phyloP scores from a whole-genome alignment of 2,329 filamentous ascomycete genomes.

The Colletotrichum spinosum region DNA sequence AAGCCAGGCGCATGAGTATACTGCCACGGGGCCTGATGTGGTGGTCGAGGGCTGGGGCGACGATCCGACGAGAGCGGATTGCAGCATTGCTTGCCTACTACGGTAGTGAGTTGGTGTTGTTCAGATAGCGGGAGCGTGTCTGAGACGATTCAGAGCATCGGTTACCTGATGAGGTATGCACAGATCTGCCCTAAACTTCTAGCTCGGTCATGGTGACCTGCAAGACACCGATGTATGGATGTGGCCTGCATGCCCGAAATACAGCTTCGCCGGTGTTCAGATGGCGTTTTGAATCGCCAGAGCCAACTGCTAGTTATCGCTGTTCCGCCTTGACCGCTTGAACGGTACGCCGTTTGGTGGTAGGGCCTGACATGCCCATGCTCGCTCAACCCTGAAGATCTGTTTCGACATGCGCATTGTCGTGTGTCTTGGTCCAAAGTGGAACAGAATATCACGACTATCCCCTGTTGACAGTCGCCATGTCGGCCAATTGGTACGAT shows the following conservation, averaged over 20 bases:
- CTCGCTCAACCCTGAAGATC: too few relatives aligned
- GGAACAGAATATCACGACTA: too few relatives aligned
- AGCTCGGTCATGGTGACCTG: neutral
- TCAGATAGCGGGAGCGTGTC: too few relatives aligned
- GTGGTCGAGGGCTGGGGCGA: slow-evolving; percentile 7
- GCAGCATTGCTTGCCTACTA: too few relatives aligned
- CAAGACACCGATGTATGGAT: neutral
- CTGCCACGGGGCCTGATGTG: too few relatives aligned
- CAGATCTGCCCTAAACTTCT: neutral
- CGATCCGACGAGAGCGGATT: neutral
- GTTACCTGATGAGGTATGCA: neutral
- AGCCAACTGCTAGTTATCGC: slow-evolving; percentile 9
- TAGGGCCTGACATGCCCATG: too few relatives aligned
- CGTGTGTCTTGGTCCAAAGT: too few relatives aligned
- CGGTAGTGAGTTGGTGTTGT: too few relatives aligned
- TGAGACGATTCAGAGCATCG: slow-evolving; percentile 8
- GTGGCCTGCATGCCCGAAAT: neutral
- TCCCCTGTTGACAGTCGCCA: too few relatives aligned
- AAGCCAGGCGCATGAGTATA: too few relatives aligned
- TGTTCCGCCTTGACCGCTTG: slow-evolving; percentile 12
- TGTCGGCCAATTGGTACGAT: too few relatives aligned
- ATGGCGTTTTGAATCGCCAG: slow-evolving; percentile 24
- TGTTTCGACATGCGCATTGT: too few relatives aligned
- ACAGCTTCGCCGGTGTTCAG: slow-evolving; percentile 20
- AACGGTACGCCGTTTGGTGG: neutral